Evolutionary conservation across 2,329 filamentous ascomycete species (phyloP).

Genomic region (Cladosporium sp.): DNA sequence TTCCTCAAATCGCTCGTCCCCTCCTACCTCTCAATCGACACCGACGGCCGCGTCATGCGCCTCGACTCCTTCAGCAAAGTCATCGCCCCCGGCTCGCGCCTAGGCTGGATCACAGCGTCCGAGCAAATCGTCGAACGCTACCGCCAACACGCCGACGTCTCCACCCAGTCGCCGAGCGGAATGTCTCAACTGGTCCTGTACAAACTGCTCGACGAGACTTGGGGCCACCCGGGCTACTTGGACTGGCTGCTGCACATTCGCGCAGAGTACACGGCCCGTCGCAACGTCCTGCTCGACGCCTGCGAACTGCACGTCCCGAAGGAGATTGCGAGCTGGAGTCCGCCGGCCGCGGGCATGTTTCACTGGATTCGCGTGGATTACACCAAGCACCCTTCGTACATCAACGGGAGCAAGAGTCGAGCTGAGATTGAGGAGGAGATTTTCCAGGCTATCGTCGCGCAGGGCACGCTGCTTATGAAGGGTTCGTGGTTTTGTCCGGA

Average conservation of each 20-base stretch:
- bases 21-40: conserved; percentile 76
- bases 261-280: conserved; percentile 72
- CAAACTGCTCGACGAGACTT: conserved; percentile 87
- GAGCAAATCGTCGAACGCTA: conserved; percentile 81
- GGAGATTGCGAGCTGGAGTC: conserved; percentile 72
- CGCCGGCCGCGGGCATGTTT: conserved; percentile 91
- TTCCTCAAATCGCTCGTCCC: conserved; percentile 73
- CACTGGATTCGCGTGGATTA: conserved; percentile 71
- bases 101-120: conserved; percentile 88
- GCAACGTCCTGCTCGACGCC: conserved; percentile 71
- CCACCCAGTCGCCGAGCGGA: conserved; percentile 79
- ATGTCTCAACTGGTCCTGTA: conserved; percentile 79
- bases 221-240: conserved; percentile 88
- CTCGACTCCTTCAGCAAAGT: conserved; percentile 95
- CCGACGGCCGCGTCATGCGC: conserved; percentile 80
- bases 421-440: conserved; percentile 77
- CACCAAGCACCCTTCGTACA: conserved; percentile 59
- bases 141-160: conserved; percentile 74
- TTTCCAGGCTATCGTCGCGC: conserved; percentile 70
- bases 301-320: conserved; percentile 73
- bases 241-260: conserved; percentile 83
- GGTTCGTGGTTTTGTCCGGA: conserved; percentile 92
- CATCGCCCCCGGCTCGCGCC: conserved; percentile 78
- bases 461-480: conserved; percentile 74
- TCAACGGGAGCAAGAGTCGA: conserved; percentile 50